Base-by-base conservation (phyloP, 2,329 filamentous ascomycete genomes). In the Didymellaceae sp. region DNA sequence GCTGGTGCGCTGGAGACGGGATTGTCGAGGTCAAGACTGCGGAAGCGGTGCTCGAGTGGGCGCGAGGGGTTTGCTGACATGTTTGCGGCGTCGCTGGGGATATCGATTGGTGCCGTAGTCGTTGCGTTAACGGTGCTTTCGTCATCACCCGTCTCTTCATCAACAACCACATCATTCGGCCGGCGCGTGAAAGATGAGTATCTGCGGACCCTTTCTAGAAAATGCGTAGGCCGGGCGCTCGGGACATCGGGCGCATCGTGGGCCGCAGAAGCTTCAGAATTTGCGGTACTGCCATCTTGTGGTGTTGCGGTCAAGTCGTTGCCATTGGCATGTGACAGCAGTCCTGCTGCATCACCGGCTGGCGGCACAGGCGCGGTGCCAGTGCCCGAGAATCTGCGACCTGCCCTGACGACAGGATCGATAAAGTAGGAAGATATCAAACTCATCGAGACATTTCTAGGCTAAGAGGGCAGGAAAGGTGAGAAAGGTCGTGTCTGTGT, bases 391-490 rank as follows among this genome's bases (percentile, higher is more conserved):
- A 75, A 70, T 25, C 73, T 67, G 22, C 72, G 70, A 14, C 70
- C 72, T 52, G 73, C 71, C 32, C 72, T 70, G 53, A 74, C 68
- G 26, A 74, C 70, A 32, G 73, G 73, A 38, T 73, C 71, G 55
- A 75, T 66, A 57, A 75, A 63, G 46, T 74, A 73, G 11, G 72
- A 73, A 38, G 71, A 71, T 32, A 76, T 65, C 46, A 74, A 57
- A 61, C 66, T 75, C 73, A 75, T 74, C 46, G 59, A 59, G 57
- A 44, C 61, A 68, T 69, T 28, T 28, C 51, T 33, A 26, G 45
- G 34, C 39, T 14, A 33, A 11, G 42, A 31, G 31, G 11, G 14
- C 24, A 26, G n/a, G 34, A 31, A 45, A 14, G 37, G 31, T 24
- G 28, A n/a, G 25, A 22, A 37, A 37, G 30, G 35, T 25, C 31